Conservation (phyloP, 768 basidiomycete species). For the Strobilomyces echinocephalus region DNA sequence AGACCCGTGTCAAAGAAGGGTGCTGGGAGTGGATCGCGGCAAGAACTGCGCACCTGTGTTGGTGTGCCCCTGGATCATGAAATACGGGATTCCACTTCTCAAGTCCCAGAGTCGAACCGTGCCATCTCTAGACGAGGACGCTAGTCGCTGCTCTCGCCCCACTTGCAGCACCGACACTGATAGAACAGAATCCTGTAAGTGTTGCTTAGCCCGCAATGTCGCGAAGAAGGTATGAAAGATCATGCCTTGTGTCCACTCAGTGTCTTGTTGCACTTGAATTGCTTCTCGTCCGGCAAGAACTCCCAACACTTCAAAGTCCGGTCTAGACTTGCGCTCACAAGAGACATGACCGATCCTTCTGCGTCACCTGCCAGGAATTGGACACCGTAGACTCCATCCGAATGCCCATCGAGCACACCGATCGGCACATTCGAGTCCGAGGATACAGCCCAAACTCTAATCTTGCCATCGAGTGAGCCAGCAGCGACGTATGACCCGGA, state of each 20-base stretch:
- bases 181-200: slow-evolving; percentile 28
- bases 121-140: slow-evolving; percentile 36
- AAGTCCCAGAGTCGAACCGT: slow-evolving; percentile 36
- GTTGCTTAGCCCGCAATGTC: neutral
- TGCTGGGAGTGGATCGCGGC: slow-evolving; percentile 13
- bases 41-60: slow-evolving; percentile 30
- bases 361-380: slow-evolving; percentile 26
- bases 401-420: slow-evolving; percentile 24
- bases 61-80: slow-evolving; percentile 34
- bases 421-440: slow-evolving; percentile 31
- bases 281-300: slow-evolving; percentile 26
- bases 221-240: neutral
- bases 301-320: slow-evolving; percentile 43
- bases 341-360: slow-evolving; percentile 24
- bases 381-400: slow-evolving; percentile 28
- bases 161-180: slow-evolving; percentile 30
- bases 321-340: slow-evolving; percentile 31
- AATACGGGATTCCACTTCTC: slow-evolving; percentile 28
- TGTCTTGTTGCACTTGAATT: slow-evolving; percentile 28
- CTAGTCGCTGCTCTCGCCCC: slow-evolving; percentile 31
- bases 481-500: slow-evolving; percentile 44
- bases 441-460: slow-evolving; percentile 49
- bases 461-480: slow-evolving; percentile 47
- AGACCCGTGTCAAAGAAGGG: slow-evolving; percentile 8
- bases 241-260: slow-evolving; percentile 28